Conservation (phyloP, 805 yeast species). For the Schwanniomyces pseudopolymorphus region DNA sequence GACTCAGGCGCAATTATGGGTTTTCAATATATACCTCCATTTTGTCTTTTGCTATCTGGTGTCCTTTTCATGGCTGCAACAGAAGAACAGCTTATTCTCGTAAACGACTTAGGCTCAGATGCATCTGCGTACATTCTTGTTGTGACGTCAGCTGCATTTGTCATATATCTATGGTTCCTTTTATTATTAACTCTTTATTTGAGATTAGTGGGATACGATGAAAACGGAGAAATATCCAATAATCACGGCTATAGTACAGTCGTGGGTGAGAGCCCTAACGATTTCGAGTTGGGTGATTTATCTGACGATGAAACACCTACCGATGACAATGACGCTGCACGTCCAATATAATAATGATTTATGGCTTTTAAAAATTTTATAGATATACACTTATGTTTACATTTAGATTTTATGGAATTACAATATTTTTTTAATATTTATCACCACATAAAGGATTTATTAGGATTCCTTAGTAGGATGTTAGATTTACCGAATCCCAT, state of each 20-base stretch:
- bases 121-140: slow-evolving; percentile 80
- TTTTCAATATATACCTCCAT: slow-evolving; percentile 86
- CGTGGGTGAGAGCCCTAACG: slow-evolving; percentile 20
- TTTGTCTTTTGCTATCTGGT: slow-evolving; percentile 77
- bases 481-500: too few species aligned
- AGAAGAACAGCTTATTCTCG: slow-evolving; percentile 79
- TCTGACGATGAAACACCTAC: slow-evolving; percentile 19
- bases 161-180: slow-evolving; percentile 66
- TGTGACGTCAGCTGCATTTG: slow-evolving; percentile 68
- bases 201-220: slow-evolving; percentile 40
- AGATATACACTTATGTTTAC: neutral
- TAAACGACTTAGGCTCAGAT: slow-evolving; percentile 74
- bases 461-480: too few species aligned
- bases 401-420: neutral
- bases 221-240: slow-evolving; percentile 30
- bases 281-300: slow-evolving; percentile 37
- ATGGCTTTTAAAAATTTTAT: neutral
- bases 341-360: neutral
- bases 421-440: neutral
- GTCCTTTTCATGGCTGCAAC: slow-evolving; percentile 87
- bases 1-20: slow-evolving; percentile 50
- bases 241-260: slow-evolving; percentile 14
- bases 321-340: too few species aligned
- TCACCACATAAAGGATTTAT: too few species aligned
- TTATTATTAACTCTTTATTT: slow-evolving; percentile 60